Conservation (phyloP, 1,284 basidiomycete species). For the Melampsora americana region DNA sequence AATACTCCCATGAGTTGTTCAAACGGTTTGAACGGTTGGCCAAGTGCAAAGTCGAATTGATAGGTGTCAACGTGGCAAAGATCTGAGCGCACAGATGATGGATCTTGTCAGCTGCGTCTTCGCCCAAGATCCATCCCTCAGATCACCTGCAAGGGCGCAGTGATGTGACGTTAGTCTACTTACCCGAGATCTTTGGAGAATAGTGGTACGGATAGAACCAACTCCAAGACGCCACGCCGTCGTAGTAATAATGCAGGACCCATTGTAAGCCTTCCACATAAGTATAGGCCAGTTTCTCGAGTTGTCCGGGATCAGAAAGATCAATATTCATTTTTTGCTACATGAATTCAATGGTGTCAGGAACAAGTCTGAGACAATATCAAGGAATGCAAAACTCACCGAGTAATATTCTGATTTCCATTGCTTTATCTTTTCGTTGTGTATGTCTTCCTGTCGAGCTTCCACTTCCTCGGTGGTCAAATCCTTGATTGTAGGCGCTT, state of each 20-base stretch:
- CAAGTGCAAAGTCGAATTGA: slow-evolving; percentile 79
- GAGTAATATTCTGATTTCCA: slow-evolving; percentile 87
- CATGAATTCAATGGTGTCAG: background rate
- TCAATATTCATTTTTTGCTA: slow-evolving; percentile 80
- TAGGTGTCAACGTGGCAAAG: slow-evolving; percentile 71
- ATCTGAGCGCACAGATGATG: slow-evolving; percentile 74
- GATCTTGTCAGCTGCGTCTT: background rate
- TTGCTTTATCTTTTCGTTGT: slow-evolving; percentile 61
- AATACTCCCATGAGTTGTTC: slow-evolving; percentile 98
- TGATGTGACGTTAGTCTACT: background rate
- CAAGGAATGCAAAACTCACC: background rate
- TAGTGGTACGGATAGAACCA: slow-evolving; percentile 56
- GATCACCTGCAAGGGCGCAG: background rate
- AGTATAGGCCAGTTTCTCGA: slow-evolving; percentile 39
- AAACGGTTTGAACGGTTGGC: slow-evolving; percentile 85
- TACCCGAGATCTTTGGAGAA: slow-evolving; percentile 47
- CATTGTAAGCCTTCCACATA: slow-evolving; percentile 55
- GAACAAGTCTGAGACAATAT: background rate
- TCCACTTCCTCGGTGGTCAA: slow-evolving; percentile 13
- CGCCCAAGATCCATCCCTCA: background rate
- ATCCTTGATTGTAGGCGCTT: background rate
- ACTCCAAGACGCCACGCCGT: slow-evolving; percentile 54
- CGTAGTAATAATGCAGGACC: slow-evolving; percentile 55
- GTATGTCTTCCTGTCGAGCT: slow-evolving; percentile 7
- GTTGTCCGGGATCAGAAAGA: slow-evolving; percentile 61